Base-by-base conservation (phyloP, 2,329 filamentous ascomycete species). In the Macroventuria anomochaeta region DNA sequence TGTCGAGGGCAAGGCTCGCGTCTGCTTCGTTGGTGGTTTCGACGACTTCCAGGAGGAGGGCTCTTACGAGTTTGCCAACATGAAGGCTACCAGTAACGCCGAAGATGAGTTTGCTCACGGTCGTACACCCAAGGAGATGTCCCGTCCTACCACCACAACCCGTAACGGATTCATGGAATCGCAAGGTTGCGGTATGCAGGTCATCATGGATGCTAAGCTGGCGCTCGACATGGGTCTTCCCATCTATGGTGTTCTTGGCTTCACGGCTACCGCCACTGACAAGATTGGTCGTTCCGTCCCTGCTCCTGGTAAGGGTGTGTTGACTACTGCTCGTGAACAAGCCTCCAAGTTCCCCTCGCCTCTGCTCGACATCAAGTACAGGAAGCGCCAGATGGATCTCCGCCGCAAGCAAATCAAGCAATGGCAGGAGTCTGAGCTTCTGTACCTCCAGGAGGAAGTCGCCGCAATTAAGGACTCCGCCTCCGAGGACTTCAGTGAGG, bases 41-140 rank as follows among this genome's bases (percentile, higher is more conserved):
- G 95, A 99, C 80, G 96, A 99, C 79, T 97, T 99, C 81, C 92
- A 96, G 71, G 95, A 99, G 79, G 95, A 99, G 79, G 96, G 95
- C 46, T 99, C 95, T 1, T 99, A 97, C 72, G 95, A 99, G 77
- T 99, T 99, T 75, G 95, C 95, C 82, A 99, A 99, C 83, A 99
- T 99, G 95, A 96, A 96, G 80, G 95, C 95, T 55, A 99, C 95
- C 50, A 97, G 93, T 84, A 99, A 97, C 73, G 93, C 93, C 21
- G 89, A 97, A 57, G 93, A 97, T 65, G 96, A 99, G 76, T 91
- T 99, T 67, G 91, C 88, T 8, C 95, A 97, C 70, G 95, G 95
- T 40, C 91, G 95, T 63, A 97, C 95, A 42, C 93, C 95, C 11
- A 86, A 88, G 76, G 95, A 99, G 78, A 99, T 99, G 95, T 99